Base-by-base conservation (phyloP, 2,329 filamentous ascomycete species). In the Endoconidiophora laricicola region DNA sequence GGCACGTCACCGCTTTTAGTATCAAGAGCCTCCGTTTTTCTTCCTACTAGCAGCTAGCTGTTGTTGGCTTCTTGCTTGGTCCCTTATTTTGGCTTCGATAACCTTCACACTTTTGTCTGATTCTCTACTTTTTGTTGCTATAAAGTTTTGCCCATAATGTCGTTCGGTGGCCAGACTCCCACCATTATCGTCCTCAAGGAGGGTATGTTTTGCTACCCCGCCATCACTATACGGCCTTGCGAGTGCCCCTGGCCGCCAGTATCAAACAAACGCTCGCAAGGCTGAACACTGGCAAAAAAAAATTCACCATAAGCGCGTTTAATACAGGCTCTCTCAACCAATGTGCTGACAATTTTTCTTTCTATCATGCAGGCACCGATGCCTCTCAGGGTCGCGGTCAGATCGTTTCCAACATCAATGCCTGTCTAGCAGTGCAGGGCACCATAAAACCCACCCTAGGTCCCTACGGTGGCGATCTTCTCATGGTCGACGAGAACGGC, bases 161-260 rank as follows among this genome's bases (percentile, higher is more conserved):
- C 88, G 65, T 95, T 95, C 72, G 86, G 86, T 71, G 88, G 88
- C 65, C 90, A 95, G 70, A 91, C 90, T 64, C 90, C 90, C 66
- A 95, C 90, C 60, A 95, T 95, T 66, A 86, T 96, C 68, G 88
- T 96, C 72, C 79, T 96, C 63, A 93, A 91, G 73, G 90, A 95
- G 75, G 88, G 88, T 93, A 64, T 65, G 81, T 51, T 38, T 38
- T 74, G 64, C 60, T 63, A 62, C 64, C 62, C 65, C 66, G 62
- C 66, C 61, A 61, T 58, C 57, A 57, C 55, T 41, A 18, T 48
- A 37, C 14, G 58, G 56, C 55, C 54, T 54, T 56, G 54, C 49
- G 55, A 33, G 54, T 42, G 54, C 51, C 56, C 52, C 58, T 58
- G 55, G 59, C 55, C 36, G 44, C 48, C 49, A 37, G 45, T 23